A percentile compares a stretch with the other conserved stretches of the same genome.
phyloP scores from a whole-genome alignment of 1,284 basidiomycete species.

The Ceratobasidium sp. region DNA sequence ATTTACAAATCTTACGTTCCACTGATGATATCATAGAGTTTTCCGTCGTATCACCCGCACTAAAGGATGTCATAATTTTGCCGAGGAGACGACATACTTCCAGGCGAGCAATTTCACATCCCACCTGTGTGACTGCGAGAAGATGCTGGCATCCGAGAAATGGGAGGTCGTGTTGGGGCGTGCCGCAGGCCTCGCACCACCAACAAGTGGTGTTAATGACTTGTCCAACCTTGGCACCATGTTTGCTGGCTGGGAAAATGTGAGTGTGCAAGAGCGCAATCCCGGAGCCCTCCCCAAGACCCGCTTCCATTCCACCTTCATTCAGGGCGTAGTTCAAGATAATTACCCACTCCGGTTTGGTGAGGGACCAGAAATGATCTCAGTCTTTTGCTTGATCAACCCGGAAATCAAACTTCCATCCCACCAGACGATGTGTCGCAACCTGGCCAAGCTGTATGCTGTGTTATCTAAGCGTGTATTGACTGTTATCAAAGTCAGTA shows the following conservation, averaged over 20 bases:
- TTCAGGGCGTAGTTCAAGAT: slow-evolving; percentile 13
- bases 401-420: not conserved
- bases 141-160: not conserved
- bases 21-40: not conserved
- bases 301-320: not conserved
- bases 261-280: not conserved
- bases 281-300: not conserved
- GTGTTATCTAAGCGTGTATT: not conserved
- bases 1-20: not conserved
- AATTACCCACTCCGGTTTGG: slow-evolving; percentile 7
- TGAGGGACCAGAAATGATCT: slow-evolving; percentile 9
- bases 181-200: no score
- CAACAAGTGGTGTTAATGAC: not conserved
- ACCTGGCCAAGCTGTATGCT: not conserved
- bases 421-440: slow-evolving; percentile 9
- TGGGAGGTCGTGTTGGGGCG: no score
- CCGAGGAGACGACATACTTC: not conserved
- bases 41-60: not conserved
- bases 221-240: not conserved
- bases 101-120: not conserved
- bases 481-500: not conserved
- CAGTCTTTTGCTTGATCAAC: not conserved
- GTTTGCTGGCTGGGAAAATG: not conserved
- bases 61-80: not conserved
- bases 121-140: not conserved